Base-by-base conservation (phyloP, 805 yeast genomes). In the Maudiozyma saulgeensis region DNA sequence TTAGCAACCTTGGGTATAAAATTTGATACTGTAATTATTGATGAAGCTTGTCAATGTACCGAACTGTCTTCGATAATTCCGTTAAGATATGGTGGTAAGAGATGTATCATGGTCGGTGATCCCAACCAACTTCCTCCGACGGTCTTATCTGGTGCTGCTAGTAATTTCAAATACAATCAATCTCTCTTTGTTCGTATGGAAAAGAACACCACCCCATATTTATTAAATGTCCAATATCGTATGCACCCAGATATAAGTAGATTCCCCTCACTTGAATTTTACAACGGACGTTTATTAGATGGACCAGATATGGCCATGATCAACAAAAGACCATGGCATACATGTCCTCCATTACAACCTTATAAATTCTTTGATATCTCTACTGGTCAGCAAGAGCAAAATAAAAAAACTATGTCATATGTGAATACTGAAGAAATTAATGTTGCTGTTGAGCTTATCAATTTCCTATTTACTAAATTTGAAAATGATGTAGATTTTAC, bases 91-190 rank as follows among this genome's bases (percentile, higher is more conserved):
- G 98, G 98, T 1, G 86, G 95, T 58, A 81, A 76, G 51, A 80
- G 81, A 49, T 91, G 98, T 69, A 84, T 93, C 45, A 85, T 93
- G 95, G 99, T 93, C 43, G 99, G 99, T 64, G 99, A 93, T 70
- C 98, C 98, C 2, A 90, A 93, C 63, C 99, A 93, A 69, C 75
- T 93, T 53, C 99, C 99, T 0, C 99, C 99, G 0, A 91, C 99
- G 0, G 98, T 91, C 11, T 68, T 93, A 18, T 91, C 97, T 0
- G 89, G 85, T 57, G 83, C 80, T 13, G 98, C 99, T 1, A 83
- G 95, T 1, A 72, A 78, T 4, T 78, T 74, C 57, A 79, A 80
- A 41, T 93, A 93, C 61, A 96, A 91, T 54, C 96, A 91, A 66
- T 85, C 95, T 62, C 72, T 93, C 60, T 93, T 93, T 66, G 98